Percentiles rank a stretch among this genome's conserved stretches.
phyloP scores from a whole-genome alignment of 225 moss, liverwort and hornwort species.

The Sphagnum contortum region DNA sequence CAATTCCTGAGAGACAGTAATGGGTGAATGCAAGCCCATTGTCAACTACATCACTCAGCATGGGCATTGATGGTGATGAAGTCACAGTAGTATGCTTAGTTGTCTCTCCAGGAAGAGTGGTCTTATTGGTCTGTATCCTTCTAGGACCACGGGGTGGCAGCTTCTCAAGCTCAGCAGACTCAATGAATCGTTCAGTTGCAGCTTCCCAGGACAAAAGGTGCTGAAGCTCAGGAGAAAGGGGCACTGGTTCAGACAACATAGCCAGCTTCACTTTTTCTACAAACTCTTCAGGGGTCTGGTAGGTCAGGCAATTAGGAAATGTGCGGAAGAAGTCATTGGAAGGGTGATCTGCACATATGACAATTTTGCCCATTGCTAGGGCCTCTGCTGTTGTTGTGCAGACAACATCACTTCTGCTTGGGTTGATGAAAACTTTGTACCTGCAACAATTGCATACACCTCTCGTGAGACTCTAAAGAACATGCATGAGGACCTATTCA shows the following conservation, averaged over 20 bases:
- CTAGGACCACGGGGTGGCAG: constrained; percentile 28
- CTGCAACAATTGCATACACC: constrained; percentile 25
- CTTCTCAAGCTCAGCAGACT: constrained; percentile 67
- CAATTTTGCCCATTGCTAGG: constrained; percentile 96
- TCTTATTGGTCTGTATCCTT: constrained; percentile 16
- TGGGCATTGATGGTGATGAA: constrained; percentile 65
- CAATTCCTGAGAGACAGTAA: constrained; percentile 60
- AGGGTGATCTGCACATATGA: constrained; percentile 91
- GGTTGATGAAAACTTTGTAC: constrained; percentile 98
- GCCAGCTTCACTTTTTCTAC: constrained; percentile 85
- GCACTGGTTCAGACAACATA: constrained; percentile 85
- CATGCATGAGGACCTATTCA: too few species aligned
- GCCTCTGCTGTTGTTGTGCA: constrained; percentile 99
- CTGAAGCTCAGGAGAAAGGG: constrained; percentile 74
- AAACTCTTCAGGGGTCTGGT: constrained; percentile 71
- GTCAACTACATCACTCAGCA: constrained; percentile 43
- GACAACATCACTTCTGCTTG: constrained; percentile 95
- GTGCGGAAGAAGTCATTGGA: constrained; percentile 92
- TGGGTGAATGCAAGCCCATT: constrained; percentile 57
- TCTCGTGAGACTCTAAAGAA: too few species aligned
- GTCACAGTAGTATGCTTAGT: constrained; percentile 66
- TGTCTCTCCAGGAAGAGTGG: constrained; percentile 31
- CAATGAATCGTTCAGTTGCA: constrained; percentile 91
- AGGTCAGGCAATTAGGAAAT: constrained; percentile 87
- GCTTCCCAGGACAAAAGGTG: constrained; percentile 96